A percentile compares a stretch with the other conserved stretches of the same genome.
These are phyloP conservation scores for Ceratocystis huliohia DNA, from an alignment of 2,329 filamentous ascomycete species.

Conservation along the genomic window DNA sequence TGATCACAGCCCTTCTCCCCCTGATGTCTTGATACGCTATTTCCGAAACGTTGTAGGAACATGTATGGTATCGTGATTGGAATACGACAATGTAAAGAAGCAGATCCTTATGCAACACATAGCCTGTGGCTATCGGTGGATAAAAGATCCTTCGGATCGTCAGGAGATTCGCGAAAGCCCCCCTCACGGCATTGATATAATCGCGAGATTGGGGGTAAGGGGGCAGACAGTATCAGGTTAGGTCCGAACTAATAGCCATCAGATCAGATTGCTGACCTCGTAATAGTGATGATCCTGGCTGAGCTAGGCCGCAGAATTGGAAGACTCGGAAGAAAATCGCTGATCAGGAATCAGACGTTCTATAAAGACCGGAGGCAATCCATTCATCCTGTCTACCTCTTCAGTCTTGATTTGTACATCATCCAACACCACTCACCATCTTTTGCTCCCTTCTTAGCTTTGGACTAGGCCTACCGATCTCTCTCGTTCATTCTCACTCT, in stretches of 20 bases:
- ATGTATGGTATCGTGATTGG: background rate
- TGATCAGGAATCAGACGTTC: background rate
- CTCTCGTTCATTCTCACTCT: background rate
- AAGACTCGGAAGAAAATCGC: background rate
- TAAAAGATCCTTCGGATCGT: background rate
- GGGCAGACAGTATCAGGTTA: too few species aligned
- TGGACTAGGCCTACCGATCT: background rate
- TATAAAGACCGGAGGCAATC: background rate
- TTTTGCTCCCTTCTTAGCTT: background rate
- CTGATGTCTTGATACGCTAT: background rate
- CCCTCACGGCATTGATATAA: too few species aligned
- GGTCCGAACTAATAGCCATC: too few species aligned
- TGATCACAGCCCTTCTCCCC: too few species aligned
- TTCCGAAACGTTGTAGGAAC: background rate
- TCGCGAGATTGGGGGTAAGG: too few species aligned
- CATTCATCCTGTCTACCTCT: background rate
- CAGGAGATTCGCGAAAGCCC: background rate
- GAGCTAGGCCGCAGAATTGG: too few species aligned
- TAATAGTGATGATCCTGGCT: too few species aligned
- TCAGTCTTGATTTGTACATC: background rate
- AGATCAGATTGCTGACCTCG: too few species aligned
- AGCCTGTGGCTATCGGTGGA: background rate
- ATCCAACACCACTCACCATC: background rate
- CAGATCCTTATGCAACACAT: background rate
- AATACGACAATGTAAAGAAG: background rate